These are phyloP conservation scores for Fusarium sp. DNA, from an alignment of 2,329 filamentous ascomycete genomes.

Conservation along the genomic window DNA sequence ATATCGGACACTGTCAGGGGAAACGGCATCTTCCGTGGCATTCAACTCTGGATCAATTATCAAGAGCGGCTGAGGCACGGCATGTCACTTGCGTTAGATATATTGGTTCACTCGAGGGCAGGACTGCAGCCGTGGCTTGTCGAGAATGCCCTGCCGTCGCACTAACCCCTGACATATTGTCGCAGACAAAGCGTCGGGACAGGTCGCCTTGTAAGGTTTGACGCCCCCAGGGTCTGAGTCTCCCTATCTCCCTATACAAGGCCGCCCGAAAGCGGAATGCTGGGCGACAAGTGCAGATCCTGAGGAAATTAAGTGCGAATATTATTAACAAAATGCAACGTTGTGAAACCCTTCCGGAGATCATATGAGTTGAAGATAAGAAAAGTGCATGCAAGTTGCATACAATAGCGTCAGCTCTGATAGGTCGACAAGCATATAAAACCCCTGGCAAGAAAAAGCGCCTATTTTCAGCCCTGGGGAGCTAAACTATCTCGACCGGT, in stretches of 20 bases:
- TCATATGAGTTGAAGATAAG: conserved; percentile 8
- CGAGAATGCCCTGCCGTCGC: neutral
- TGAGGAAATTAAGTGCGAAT: neutral
- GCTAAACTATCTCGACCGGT: conserved; percentile 17
- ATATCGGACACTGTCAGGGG: conserved; percentile 6
- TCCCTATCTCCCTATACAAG: neutral
- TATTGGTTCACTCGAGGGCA: conserved; percentile 13
- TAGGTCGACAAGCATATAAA: neutral
- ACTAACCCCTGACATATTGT: conserved; percentile 18
- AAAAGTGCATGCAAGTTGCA: conserved; percentile 1
- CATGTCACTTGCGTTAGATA: conserved; percentile 16
- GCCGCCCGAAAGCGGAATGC: conserved; percentile 25
- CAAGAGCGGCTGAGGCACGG: conserved; percentile 13
- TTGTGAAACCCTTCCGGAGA: conserved; percentile 13
- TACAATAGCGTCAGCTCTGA: conserved; percentile 5
- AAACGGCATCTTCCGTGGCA: conserved; percentile 14
- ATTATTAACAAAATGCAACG: neutral
- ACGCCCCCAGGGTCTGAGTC: conserved; percentile 1
- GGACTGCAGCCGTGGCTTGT: conserved; percentile 27
- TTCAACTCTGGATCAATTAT: conserved; percentile 15
- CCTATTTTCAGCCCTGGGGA: conserved; percentile 37
- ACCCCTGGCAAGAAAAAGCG: conserved; percentile 16
- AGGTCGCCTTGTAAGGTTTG: conserved; percentile 22
- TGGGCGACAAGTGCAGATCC: conserved; percentile 7
- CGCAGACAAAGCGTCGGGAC: neutral